Evolutionary conservation across 257 asterid species (phyloP).

Genomic region (Plantago major): DNA sequence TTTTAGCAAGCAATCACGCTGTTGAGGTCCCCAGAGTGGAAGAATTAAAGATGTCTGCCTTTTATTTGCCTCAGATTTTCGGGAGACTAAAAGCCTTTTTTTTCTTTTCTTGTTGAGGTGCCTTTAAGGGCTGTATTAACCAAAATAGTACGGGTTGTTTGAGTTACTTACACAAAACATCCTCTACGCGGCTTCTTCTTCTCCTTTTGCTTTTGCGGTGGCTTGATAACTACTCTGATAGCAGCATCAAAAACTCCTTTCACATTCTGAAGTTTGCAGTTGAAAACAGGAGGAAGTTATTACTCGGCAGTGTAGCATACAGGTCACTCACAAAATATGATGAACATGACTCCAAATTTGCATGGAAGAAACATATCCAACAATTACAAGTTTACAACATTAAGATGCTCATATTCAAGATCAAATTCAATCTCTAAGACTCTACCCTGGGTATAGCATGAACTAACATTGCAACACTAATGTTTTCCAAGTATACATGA

Average conservation of each 20-base stretch:
- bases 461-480: no score
- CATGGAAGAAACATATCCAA: not conserved
- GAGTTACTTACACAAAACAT: constrained; percentile 58
- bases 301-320: not conserved
- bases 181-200: constrained; percentile 60
- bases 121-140: no score
- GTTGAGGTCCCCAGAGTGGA: no score
- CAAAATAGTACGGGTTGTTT: not conserved
- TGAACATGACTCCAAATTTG: not conserved
- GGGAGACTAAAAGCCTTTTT: no score
- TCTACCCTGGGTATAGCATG: no score
- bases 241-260: constrained; percentile 93
- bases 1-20: no score
- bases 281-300: constrained; percentile 15
- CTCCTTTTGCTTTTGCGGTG: constrained; percentile 78
- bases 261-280: constrained; percentile 51
- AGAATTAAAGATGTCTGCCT: no score
- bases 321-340: not conserved
- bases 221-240: constrained; percentile 82
- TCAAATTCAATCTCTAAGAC: no score
- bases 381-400: not conserved
- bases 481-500: no score
- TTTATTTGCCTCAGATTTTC: no score
- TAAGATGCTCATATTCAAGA: not conserved
- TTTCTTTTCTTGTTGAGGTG: no score